Evolutionary conservation across 768 basidiomycete genomes (phyloP).

Genomic region (Daedaleopsis sinensis): DNA sequence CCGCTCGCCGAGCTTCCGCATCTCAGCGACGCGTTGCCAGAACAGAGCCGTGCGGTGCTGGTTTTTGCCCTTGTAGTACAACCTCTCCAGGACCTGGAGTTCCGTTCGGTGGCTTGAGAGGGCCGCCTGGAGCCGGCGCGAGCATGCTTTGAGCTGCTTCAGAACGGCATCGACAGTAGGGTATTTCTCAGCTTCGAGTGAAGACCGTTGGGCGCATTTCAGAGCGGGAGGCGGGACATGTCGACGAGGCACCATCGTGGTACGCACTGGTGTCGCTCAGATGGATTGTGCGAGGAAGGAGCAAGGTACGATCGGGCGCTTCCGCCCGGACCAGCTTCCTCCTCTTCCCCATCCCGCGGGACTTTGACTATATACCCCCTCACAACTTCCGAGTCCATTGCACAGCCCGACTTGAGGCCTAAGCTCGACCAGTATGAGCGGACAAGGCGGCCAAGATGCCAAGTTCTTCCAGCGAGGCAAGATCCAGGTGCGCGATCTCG

Average conservation of each 20-base stretch:
- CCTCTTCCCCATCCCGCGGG: not conserved
- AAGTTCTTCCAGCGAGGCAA: constrained; percentile 93
- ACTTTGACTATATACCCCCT: constrained; percentile 9
- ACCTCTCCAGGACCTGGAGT: constrained; percentile 59
- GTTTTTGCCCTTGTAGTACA: constrained; percentile 82
- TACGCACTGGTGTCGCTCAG: not conserved
- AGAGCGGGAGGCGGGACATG: constrained; percentile 10
- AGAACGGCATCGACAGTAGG: constrained; percentile 54
- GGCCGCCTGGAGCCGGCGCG: constrained; percentile 53
- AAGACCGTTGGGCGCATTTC: constrained; percentile 15
- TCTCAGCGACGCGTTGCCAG: constrained; percentile 67
- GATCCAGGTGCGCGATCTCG: constrained; percentile 67
- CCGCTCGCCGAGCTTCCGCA: constrained; percentile 52
- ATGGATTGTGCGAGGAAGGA: not conserved
- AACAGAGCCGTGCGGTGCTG: constrained; percentile 73
- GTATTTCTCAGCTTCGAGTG: constrained; percentile 30
- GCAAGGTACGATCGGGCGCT: not conserved
- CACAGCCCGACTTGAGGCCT: not conserved
- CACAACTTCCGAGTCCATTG: not conserved
- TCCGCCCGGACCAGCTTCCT: not conserved
- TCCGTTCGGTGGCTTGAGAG: constrained; percentile 51
- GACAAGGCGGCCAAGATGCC: constrained; percentile 79
- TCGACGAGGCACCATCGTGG: constrained; percentile 27
- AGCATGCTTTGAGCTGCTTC: constrained; percentile 58
- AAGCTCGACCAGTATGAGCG: constrained; percentile 37